These are phyloP conservation scores for Chalaropsis thielavioides DNA, from an alignment of 2,329 filamentous ascomycete species.

Conservation along the genomic window DNA sequence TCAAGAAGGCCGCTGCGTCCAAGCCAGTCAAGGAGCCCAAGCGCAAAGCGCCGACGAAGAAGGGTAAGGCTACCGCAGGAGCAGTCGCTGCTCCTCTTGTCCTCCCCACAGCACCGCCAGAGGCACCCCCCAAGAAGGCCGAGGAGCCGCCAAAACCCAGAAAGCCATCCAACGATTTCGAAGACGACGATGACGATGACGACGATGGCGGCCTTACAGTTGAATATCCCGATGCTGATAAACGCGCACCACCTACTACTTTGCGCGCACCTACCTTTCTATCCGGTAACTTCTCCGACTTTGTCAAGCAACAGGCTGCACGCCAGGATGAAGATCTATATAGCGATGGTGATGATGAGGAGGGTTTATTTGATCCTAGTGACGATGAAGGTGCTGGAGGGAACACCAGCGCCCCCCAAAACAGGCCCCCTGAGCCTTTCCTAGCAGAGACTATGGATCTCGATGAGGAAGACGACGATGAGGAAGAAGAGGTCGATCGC, in stretches of 20 bases:
- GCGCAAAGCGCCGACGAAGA: slow-evolving; percentile 26
- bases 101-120: slow-evolving; percentile 24
- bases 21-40: slow-evolving; percentile 24
- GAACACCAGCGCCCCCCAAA: slow-evolving; percentile 24
- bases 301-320: slow-evolving; percentile 30
- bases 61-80: slow-evolving; percentile 25
- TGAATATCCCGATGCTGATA: slow-evolving; percentile 43
- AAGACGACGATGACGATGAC: slow-evolving; percentile 41
- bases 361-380: slow-evolving; percentile 21
- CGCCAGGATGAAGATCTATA: slow-evolving; percentile 22
- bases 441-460: slow-evolving; percentile 13
- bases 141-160: slow-evolving; percentile 23
- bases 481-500: slow-evolving; percentile 19
- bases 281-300: slow-evolving; percentile 39
- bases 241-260: slow-evolving; percentile 20
- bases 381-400: slow-evolving; percentile 33
- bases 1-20: slow-evolving; percentile 21
- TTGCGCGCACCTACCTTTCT: slow-evolving; percentile 28
- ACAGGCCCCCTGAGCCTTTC: slow-evolving; percentile 22
- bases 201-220: slow-evolving; percentile 44
- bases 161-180: slow-evolving; percentile 27
- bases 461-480: slow-evolving; percentile 21
- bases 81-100: slow-evolving; percentile 27
- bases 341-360: slow-evolving; percentile 31
- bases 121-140: slow-evolving; percentile 17